These are phyloP conservation scores for Camellia lanceoleosa DNA, from an alignment of 148 eudicot species.

Conservation along the genomic window DNA sequence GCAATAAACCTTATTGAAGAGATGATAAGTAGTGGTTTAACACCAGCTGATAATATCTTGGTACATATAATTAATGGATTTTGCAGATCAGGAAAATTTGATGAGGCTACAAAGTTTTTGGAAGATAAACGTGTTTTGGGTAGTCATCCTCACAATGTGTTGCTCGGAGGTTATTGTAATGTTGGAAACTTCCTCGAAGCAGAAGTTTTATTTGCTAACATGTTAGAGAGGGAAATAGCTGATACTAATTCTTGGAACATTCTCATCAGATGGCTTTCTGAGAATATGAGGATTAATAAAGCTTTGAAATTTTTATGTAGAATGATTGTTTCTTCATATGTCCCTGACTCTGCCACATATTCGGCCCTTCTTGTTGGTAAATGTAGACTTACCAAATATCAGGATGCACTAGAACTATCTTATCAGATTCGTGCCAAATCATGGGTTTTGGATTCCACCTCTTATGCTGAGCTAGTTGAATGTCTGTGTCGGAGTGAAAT, in stretches of 20 bases:
- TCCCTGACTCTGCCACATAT: conserved; percentile 54
- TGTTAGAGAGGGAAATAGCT: conserved; percentile 37
- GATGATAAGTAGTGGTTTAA: conserved; percentile 38
- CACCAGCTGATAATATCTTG: conserved; percentile 34
- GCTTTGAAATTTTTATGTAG: conserved; percentile 46
- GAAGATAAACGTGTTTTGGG: conserved; percentile 34
- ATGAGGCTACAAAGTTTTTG: conserved; percentile 43
- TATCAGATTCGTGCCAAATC: conserved; percentile 30
- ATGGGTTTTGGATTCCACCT: conserved; percentile 37
- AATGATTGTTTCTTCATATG: conserved; percentile 51
- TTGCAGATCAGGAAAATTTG: conserved; percentile 37
- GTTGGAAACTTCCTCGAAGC: conserved; percentile 29
- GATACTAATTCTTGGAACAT: conserved; percentile 56
- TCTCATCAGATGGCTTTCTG: conserved; percentile 51
- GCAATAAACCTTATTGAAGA: conserved; percentile 47
- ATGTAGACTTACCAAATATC: conserved; percentile 38
- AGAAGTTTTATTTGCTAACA: conserved; percentile 35
- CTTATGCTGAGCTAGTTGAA: conserved; percentile 39
- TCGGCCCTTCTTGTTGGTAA: conserved; percentile 58
- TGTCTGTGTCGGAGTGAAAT: conserved; percentile 34
- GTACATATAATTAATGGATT: conserved; percentile 37
- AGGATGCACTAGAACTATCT: conserved; percentile 46
- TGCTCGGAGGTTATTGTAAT: conserved; percentile 50
- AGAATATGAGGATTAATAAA: conserved; percentile 23
- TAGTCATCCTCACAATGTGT: conserved; percentile 43